Evolutionary conservation across 2,329 filamentous ascomycete genomes (phyloP), one percentile per base, ranked within the genome.

Genomic region (Clarireedia hainanense): DNA sequence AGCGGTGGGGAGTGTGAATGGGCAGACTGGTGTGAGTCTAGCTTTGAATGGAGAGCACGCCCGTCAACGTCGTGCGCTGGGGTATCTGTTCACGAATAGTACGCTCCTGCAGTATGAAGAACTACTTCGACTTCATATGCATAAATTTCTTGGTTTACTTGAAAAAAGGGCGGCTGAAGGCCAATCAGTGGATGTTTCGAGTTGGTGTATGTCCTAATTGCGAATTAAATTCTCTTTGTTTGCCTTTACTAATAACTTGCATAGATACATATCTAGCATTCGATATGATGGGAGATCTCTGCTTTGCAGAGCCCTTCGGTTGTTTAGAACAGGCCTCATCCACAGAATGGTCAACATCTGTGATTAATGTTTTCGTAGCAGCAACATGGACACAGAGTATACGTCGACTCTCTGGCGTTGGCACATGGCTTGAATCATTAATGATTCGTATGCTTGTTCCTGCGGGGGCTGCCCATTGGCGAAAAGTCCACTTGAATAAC

Each of bases 281-380:
- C 59, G 71, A 72, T 58, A 64, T 73, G 26, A 67, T 72, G 39
- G 72, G 72, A 17, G 73, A 75, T 57, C 66, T 76, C 36, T 68
- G 73, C 0, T 76, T 75, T 58, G 73, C 72, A 2, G 69, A 74
- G 52, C 67, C 70, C 1, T 74, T 73, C 60, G 63, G 64, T 9
- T 67, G 63, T 53, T 56, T 72, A 14, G 58, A 68, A 37, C 59
- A 59, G 46, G 67, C 66, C 61, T 49, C 36, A 20, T 20, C 47
- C 2, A 55, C 53, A 26, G 53, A 55, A 14, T 55, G 53, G 47
- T 55, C 53, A 17, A 55, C 39, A 20, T 50, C 47, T 23, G 47
- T 55, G 17, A 55, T 55, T 24, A 50, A 55, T 34, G 53, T 55
- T 12, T 55, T 55, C 20, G 45, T 47, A n/a, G 40, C 54, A 15